Evolutionary conservation across 1,284 basidiomycete genomes (phyloP).

Genomic region (Pseudozyma sp.): DNA sequence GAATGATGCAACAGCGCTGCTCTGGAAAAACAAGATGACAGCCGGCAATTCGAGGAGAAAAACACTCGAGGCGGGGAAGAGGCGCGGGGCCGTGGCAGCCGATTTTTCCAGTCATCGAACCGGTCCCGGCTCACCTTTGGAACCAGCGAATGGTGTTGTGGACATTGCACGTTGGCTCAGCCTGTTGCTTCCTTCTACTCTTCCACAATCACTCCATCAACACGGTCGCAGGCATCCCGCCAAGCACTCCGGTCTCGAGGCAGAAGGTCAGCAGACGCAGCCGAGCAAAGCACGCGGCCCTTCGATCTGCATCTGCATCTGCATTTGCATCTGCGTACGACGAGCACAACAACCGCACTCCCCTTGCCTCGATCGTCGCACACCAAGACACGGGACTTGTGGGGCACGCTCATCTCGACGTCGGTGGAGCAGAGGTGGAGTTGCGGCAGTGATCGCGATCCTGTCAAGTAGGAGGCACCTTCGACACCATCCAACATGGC

Average conservation of each 20-base stretch:
- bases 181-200: neutral
- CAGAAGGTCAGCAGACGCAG: too few species aligned
- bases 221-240: neutral
- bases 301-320: too few species aligned
- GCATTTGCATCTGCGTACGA: too few species aligned
- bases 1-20: constrained; percentile 1
- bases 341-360: too few species aligned
- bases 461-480: neutral
- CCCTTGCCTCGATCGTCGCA: too few species aligned
- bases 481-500: constrained; percentile 16
- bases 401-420: neutral
- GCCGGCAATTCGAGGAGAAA: constrained; percentile 3
- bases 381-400: too few species aligned
- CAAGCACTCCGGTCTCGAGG: too few species aligned
- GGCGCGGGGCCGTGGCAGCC: constrained; percentile 4
- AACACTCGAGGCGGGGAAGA: constrained; percentile 11
- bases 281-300: too few species aligned
- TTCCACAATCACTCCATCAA: neutral
- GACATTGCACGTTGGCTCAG: constrained; percentile 8
- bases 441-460: neutral
- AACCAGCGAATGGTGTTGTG: constrained; percentile 7
- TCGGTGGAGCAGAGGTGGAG: neutral
- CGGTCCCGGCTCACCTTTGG: constrained; percentile 15
- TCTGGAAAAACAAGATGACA: too few species aligned
- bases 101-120: constrained; percentile 1